Conservation (phyloP, 129 eudicot species). For the Erigeron canadensis region DNA sequence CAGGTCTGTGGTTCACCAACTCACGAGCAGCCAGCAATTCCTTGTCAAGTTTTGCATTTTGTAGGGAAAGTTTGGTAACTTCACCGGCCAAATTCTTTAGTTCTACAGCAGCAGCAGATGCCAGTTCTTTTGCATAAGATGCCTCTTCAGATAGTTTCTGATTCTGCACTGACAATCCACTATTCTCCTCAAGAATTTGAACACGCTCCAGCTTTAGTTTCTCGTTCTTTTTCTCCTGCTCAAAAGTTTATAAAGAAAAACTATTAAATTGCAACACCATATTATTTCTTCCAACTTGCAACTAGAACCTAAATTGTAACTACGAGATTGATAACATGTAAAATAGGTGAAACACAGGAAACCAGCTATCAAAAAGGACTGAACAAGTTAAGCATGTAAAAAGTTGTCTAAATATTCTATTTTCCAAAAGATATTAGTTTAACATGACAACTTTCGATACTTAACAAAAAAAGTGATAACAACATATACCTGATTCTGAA, state of each 20-base stretch:
- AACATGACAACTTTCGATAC: too few relatives aligned
- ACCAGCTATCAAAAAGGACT: neutral
- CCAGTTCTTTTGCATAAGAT: conserved; percentile 91
- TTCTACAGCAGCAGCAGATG: conserved; percentile 96
- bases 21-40: conserved; percentile 66
- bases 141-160: conserved; percentile 95
- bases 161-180: conserved; percentile 84
- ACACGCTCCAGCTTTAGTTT: conserved; percentile 72
- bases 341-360: neutral
- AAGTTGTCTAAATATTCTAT: neutral
- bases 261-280: conserved; percentile 4
- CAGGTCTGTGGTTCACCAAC: conserved; percentile 35
- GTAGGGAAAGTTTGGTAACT: conserved; percentile 82
- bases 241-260: conserved; percentile 17
- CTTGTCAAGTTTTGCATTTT: conserved; percentile 76
- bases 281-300: conserved; percentile 3
- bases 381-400: neutral
- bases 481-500: conserved; percentile 65
- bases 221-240: conserved; percentile 85
- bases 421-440: too few relatives aligned
- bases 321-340: neutral
- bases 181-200: conserved; percentile 71
- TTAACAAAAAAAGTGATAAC: neutral
- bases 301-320: conserved; percentile 7
- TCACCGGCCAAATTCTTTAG: conserved; percentile 85